Conservation (phyloP, 495 filamentous ascomycete genomes). For the Staphylotrichum longicolle region DNA sequence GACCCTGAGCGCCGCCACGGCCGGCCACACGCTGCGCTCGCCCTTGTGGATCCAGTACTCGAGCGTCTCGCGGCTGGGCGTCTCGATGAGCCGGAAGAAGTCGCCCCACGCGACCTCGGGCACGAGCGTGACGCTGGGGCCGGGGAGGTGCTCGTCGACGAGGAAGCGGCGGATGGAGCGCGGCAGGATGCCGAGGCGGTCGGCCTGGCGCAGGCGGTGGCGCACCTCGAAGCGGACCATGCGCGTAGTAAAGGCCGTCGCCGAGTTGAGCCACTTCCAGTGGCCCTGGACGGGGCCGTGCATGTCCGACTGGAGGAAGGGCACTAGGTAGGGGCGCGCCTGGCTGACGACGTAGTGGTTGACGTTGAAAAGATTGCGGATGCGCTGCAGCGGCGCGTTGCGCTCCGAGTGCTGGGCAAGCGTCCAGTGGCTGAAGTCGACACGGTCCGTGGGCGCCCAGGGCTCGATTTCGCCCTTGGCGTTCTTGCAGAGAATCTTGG, state of each 20-base stretch:
- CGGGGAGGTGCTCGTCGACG: slow-evolving; percentile 84
- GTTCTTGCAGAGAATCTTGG: slow-evolving; percentile 79
- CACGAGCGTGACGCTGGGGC: slow-evolving; percentile 75
- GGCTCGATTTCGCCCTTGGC: slow-evolving; percentile 73
- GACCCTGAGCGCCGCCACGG: slow-evolving; percentile 76
- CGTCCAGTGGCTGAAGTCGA: slow-evolving; percentile 66
- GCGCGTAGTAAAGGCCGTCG: slow-evolving; percentile 63
- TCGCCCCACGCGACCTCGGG: slow-evolving; percentile 72
- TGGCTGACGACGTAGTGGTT: slow-evolving; percentile 84
- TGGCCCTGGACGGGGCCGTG: slow-evolving; percentile 61
- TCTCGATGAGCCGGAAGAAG: slow-evolving; percentile 73
- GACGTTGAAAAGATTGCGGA: slow-evolving; percentile 91
- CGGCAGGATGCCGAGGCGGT: slow-evolving; percentile 72
- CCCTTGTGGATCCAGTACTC: slow-evolving; percentile 84
- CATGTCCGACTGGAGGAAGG: slow-evolving; percentile 78
- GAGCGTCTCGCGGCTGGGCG: slow-evolving; percentile 69
- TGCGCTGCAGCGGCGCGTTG: slow-evolving; percentile 76
- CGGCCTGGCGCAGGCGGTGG: slow-evolving; percentile 79
- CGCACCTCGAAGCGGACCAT: slow-evolving; percentile 72
- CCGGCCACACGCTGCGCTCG: slow-evolving; percentile 88
- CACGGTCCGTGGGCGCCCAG: slow-evolving; percentile 68
- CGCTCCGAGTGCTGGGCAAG: slow-evolving; percentile 67
- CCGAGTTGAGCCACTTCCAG: slow-evolving; percentile 53
- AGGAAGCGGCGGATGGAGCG: slow-evolving; percentile 68
- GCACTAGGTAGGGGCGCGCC: slow-evolving; percentile 75